Evolutionary conservation across 1,284 basidiomycete species (phyloP), one percentile per base, ranked within the genome.

Genomic region (Papiliotrema flavescens): DNA sequence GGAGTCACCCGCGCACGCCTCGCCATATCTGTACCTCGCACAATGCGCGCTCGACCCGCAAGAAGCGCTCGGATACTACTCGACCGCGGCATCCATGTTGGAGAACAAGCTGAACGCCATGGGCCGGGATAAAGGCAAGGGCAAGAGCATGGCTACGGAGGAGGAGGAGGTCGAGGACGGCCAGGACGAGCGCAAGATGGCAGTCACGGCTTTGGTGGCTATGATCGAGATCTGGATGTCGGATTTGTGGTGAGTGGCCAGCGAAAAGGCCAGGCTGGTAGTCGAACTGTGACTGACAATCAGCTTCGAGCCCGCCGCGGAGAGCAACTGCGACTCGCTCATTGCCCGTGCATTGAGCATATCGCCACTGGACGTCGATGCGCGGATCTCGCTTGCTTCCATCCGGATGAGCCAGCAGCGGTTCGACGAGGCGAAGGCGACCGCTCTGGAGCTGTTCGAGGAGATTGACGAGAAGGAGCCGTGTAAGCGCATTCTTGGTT

Each of bases 201-300:
- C 88, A 37, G 86, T 91, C 6, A 80, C 87, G n/a, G 90, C 90
- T 1, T 79, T 95, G 24, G 84, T 95, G 20, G 89, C 88, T 17
- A 94, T 95, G 83, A 89, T 95, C 17, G 93, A 96, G 74, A 87
- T 96, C 28, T 97, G 92, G 88, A 92, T 97, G 87, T 90, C 93
- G 62, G 91, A 95, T 79, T 79, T 97, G 45, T 96, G 93, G 93
- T 89, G 66, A 55, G 84, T 79, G 2, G n/a, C 5, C 34, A 32
- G 9, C 0, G 24, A 17, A 3, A n/a, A 26, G 13, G 1, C 41
- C 44, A 19, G 28, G 6, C 6, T 17, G 6, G 20, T 26, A 15
- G 4, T 3, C 37, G n/a, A 36, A 17, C 40, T 26, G 5, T 20
- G 28, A 5, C 45, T 48, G 14, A 35, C n/a, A 14, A 11, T 11